Percentiles rank a stretch among this genome's conserved stretches.
Conservation (phyloP, 768 basidiomycete species). For the Tulasnella sp. region DNA sequence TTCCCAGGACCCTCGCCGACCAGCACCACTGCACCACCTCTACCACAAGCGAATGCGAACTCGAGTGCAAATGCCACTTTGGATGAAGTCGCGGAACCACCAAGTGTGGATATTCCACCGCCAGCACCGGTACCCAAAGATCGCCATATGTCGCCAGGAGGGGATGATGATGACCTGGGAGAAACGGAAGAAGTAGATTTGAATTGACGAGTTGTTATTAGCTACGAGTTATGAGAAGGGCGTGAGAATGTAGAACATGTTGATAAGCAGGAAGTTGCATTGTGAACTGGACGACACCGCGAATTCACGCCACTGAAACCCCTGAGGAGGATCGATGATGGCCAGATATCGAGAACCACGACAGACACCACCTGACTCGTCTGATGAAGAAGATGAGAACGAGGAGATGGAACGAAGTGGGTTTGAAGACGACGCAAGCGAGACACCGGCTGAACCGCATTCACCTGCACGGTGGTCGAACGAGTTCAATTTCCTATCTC, state of each 20-base stretch:
- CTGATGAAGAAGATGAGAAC: constrained; percentile 5
- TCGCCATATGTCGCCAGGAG: no score
- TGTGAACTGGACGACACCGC: no score
- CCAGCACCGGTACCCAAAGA: constrained; percentile 20
- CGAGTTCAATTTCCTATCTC: constrained; percentile 22
- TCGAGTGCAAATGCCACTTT: background rate
- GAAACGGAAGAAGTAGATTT: constrained; percentile 56
- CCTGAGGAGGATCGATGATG: no score
- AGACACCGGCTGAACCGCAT: background rate
- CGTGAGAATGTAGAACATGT: no score
- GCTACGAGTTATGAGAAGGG: no score
- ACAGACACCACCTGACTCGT: background rate
- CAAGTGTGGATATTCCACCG: background rate
- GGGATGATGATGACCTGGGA: constrained; percentile 61
- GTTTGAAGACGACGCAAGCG: constrained; percentile 11
- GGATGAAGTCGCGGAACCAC: background rate
- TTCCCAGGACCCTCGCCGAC: constrained; percentile 38
- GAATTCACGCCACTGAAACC: no score
- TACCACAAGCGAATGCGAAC: constrained; percentile 13
- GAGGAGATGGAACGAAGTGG: constrained; percentile 13
- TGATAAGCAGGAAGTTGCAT: no score
- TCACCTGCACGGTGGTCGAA: constrained; percentile 57
- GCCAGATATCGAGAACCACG: no score
- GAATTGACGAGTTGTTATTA: constrained; percentile 15
- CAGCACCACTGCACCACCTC: constrained; percentile 21